These are phyloP conservation scores for Syncephalastrum contaminatum DNA, from an alignment of 371 early-diverging fungal genomes.

Conservation along the genomic window DNA sequence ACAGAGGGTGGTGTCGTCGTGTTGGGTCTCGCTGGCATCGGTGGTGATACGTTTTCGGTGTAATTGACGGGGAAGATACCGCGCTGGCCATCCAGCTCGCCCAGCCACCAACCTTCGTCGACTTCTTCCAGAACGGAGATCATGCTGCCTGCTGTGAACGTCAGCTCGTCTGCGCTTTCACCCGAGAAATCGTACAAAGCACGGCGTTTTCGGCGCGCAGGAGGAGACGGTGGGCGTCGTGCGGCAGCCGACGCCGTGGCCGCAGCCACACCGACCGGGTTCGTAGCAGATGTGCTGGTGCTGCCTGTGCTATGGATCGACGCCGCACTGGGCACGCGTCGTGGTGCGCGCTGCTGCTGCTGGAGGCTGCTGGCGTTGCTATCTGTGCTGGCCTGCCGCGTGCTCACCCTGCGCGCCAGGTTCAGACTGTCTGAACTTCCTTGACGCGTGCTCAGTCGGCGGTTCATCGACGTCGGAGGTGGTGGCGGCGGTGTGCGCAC, in stretches of 20 bases:
- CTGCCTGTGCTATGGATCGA: constrained; percentile 17
- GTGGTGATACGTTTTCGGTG: constrained; percentile 38
- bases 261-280: neutral
- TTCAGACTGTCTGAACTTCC: constrained; percentile 16
- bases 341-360: constrained; percentile 3
- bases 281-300: neutral
- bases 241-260: no score
- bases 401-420: neutral
- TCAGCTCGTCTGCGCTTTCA: constrained; percentile 21
- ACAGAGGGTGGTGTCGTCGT: constrained; percentile 3
- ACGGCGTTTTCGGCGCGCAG: constrained; percentile 6
- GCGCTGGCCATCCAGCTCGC: constrained; percentile 61
- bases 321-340: constrained; percentile 21
- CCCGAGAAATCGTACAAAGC: constrained; percentile 29
- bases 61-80: constrained; percentile 87
- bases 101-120: constrained; percentile 86
- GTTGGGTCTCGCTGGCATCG: constrained; percentile 16
- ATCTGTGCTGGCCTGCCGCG: no score
- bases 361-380: no score
- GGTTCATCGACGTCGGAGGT: constrained; percentile 4
- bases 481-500: neutral
- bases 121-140: constrained; percentile 63
- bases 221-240: no score
- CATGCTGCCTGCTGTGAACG: constrained; percentile 15
- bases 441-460: constrained; percentile 18